Evolutionary conservation across 305 asterid species (phyloP).

Genomic region (Fraxinus angustifolia): DNA sequence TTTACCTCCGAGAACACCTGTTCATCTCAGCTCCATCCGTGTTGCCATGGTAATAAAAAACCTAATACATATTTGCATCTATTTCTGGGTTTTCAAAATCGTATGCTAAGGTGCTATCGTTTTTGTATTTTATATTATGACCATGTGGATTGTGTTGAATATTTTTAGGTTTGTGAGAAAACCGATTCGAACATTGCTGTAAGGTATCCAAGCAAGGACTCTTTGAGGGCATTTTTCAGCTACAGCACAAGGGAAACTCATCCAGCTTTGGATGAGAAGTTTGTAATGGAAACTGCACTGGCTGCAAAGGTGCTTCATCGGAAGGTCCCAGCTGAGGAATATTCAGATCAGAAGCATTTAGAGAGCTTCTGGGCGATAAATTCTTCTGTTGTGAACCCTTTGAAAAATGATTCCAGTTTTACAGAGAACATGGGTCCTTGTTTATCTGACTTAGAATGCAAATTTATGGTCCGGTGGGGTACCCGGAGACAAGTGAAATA

Average conservation of each 20-base stretch:
- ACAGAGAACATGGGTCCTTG: conserved; percentile 32
- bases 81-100: not conserved
- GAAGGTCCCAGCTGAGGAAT: conserved; percentile 48
- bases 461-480: conserved; percentile 83
- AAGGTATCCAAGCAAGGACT: conserved; percentile 70
- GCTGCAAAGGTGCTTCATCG: conserved; percentile 65
- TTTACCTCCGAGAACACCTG: conserved; percentile 66
- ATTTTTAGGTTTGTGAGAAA: conserved; percentile 65
- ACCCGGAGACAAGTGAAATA: conserved; percentile 29
- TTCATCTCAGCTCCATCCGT: conserved; percentile 65
- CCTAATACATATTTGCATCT: not conserved
- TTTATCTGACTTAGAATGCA: conserved; percentile 51
- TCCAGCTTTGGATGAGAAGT: conserved; percentile 79
- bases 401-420: conserved; percentile 15
- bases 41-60: conserved; percentile 57
- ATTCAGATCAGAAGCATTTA: conserved; percentile 42
- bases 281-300: conserved; percentile 57
- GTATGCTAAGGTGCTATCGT: not conserved
- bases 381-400: conserved; percentile 7
- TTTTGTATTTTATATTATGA: not conserved
- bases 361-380: conserved; percentile 58
- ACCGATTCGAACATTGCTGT: conserved; percentile 53
- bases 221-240: conserved; percentile 56
- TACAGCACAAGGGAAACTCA: conserved; percentile 59
- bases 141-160: not conserved